Evolutionary conservation across 2,329 filamentous ascomycete genomes (phyloP), one percentile per base, ranked within the genome.

Genomic region (Blastomyces silverae): DNA sequence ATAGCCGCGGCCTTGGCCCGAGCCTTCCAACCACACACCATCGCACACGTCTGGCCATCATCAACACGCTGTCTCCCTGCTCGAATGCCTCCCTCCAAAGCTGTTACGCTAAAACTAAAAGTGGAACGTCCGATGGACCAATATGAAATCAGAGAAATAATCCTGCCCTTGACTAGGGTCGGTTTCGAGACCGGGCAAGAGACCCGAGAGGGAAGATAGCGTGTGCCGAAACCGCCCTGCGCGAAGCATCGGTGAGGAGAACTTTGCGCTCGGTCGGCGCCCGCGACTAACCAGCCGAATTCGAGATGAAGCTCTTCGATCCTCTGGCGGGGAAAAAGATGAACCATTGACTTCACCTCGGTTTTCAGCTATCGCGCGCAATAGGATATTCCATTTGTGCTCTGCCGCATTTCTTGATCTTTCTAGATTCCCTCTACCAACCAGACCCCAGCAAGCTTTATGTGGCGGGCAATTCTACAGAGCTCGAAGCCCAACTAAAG

Each of bases 1-100:
- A 44, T 44, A 58, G 56, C 37, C 56, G 56, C 31, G 56, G 56
- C 10, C 11, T 58, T 42, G 56, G 31, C 56, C 56, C 37, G 56
- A 58, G 7, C 31, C n/a, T n/a, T 28, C 7, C 44, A 46, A 58
- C 34, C 56, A 25, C 31, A 20, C 46, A 39, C 3, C 10, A 57
- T 34, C 28, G 31, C 55, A 34, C n/a, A 2, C 15, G 13, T n/a
- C 31, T 17, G 53, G 10, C 1, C 53, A 20, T 5, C 53, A 46
- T 6, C 44, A n/a, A 34, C 31, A 34, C 6, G 31, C 31, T 37
- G 34, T 37, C 46, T 48, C 20, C 46, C 46, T 22, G n/a, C 50
- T 55, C 52, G 11, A 5, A 15, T 28, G 10, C 37, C 25, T 20
- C 53, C 5, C 28, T 37, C 28, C 2, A 17, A 10, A 39, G 28